Base-by-base conservation (phyloP, 805 yeast genomes). In the Kregervanrija fluxuum region DNA sequence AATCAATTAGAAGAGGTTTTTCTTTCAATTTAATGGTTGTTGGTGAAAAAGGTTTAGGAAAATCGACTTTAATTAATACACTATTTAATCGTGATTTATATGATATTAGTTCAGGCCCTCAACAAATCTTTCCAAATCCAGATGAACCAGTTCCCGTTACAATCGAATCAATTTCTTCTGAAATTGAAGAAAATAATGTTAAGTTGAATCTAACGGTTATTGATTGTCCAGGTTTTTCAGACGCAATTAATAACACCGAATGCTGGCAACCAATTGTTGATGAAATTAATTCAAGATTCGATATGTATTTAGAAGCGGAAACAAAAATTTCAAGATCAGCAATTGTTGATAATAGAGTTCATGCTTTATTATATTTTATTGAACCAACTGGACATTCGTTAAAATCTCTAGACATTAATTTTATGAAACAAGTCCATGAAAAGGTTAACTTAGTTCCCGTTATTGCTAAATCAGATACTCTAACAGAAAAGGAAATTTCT, bases 341-440 rank as follows among this genome's bases (percentile, higher is more conserved):
- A 14, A 73, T 82, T 50, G 73, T 69, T 46, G 99, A 93, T 67
- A 77, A 82, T 59, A 81, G 99, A 60, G 78, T 93, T 48, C 99
- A 93, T 65, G 98, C 96, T 32, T 80, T 89, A 62, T 69, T 93
- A 51, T 93, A 90, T 68, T 91, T 93, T 57, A 85, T 93, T 58
- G 96, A 91, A 68, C 99, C 99, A 54, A 90, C 97, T 22, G 98
- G 96, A 49, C 99, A 93, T 68, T 79, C 86, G 37, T 75, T 93
- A 63, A 85, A 82, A 62, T 82, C 96, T 14, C 73, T 93, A 57
- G 99, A 93, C 65, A 80, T 93, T 54, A 82, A 77, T 53, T 85
- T 90, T 55, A 86, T 93, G 87, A 82, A 82, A 61, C 79, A 80
- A 61, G 79, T 93, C 50, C 95, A 88, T 69, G 82, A 82, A 60